These are phyloP conservation scores for Boechera stricta DNA, from an alignment of 345 rosid species.

Conservation along the genomic window DNA sequence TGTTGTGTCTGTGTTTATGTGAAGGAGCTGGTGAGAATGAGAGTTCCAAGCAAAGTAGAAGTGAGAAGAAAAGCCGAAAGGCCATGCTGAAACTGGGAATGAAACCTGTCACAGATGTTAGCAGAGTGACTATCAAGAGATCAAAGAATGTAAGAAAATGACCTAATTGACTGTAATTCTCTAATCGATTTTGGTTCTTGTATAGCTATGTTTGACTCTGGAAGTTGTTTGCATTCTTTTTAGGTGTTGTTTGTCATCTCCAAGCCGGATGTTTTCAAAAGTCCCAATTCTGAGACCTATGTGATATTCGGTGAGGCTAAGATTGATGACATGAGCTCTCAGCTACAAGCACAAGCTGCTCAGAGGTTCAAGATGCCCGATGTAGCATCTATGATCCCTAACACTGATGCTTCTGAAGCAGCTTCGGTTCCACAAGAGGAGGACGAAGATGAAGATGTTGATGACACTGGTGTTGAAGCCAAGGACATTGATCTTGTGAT, in stretches of 20 bases:
- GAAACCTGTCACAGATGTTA: constrained; percentile 81
- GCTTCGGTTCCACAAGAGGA: constrained; percentile 55
- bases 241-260: constrained; percentile 86
- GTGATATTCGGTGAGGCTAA: constrained; percentile 89
- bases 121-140: constrained; percentile 88
- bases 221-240: constrained; percentile 2
- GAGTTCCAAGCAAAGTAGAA: constrained; percentile 80
- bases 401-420: constrained; percentile 57
- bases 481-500: constrained; percentile 84
- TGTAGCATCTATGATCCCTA: constrained; percentile 68
- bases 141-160: constrained; percentile 62
- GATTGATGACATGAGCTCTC: constrained; percentile 68
- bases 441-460: constrained; percentile 83
- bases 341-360: constrained; percentile 91
- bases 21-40: constrained; percentile 66
- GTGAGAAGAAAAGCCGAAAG: constrained; percentile 89
- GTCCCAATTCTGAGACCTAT: constrained; percentile 84
- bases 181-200: not conserved
- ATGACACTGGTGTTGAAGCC: constrained; percentile 78
- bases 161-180: not conserved
- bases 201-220: not conserved
- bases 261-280: constrained; percentile 90
- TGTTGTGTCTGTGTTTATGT: constrained; percentile 2
- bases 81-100: constrained; percentile 87
- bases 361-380: constrained; percentile 93